Evolutionary conservation across 495 filamentous ascomycete species (phyloP).

Genomic region (Clohesyomyces aquaticus): DNA sequence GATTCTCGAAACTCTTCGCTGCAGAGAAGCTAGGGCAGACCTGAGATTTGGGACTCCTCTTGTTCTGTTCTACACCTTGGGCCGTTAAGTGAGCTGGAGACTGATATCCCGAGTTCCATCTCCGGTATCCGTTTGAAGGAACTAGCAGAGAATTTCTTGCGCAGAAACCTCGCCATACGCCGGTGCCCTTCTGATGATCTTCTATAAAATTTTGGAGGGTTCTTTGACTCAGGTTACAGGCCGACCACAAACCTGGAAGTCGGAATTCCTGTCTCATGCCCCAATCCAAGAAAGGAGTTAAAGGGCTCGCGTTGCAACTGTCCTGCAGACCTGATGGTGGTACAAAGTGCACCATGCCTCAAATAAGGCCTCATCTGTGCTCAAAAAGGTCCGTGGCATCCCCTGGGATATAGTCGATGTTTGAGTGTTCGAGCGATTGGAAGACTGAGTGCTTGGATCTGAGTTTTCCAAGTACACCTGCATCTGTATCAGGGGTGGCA

Average conservation of each 20-base stretch:
- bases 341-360: neutral
- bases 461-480: too few species aligned
- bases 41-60: conserved; percentile 29
- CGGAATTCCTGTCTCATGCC: too few species aligned
- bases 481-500: too few species aligned
- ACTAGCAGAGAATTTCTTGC: too few species aligned
- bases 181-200: too few species aligned
- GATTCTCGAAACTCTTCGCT: conserved; percentile 11
- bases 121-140: too few species aligned
- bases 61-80: conserved; percentile 15
- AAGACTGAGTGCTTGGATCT: too few species aligned
- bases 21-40: conserved; percentile 25
- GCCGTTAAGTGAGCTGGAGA: conserved; percentile 16
- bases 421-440: too few species aligned
- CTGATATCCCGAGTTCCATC: too few species aligned
- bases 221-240: neutral
- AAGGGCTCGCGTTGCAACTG: neutral
- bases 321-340: neutral
- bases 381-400: neutral
- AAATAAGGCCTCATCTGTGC: neutral
- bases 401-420: too few species aligned
- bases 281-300: neutral
- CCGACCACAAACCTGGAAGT: neutral
- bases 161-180: too few species aligned
- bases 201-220: too few species aligned